A percentile compares a stretch with the other conserved stretches of the same genome.
phyloP scores from a whole-genome alignment of 2,329 filamentous ascomycete species.

The Microsporum ferrugineum region DNA sequence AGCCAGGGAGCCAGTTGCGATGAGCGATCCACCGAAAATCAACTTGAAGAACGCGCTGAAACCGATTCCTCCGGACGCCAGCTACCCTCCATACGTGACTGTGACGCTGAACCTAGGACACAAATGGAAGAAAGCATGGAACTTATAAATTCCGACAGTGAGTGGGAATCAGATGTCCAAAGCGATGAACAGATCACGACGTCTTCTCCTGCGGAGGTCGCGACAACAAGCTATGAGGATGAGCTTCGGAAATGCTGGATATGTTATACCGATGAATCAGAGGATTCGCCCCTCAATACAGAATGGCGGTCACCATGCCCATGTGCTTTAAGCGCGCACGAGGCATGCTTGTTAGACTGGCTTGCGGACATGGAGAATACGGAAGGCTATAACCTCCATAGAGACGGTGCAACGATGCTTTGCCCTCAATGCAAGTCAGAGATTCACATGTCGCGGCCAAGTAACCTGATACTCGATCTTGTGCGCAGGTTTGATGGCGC shows the following conservation, averaged over 20 bases:
- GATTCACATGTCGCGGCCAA: slow-evolving; percentile 64
- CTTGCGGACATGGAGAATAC: slow-evolving; percentile 74
- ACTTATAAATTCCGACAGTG: not conserved
- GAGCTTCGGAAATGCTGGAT: slow-evolving; percentile 54
- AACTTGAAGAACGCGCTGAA: slow-evolving; percentile 11
- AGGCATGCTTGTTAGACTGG: slow-evolving; percentile 82
- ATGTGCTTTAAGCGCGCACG: slow-evolving; percentile 82
- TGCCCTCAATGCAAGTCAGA: slow-evolving; percentile 84
- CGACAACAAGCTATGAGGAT: slow-evolving; percentile 10
- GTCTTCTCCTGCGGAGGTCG: not conserved
- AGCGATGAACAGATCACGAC: not conserved
- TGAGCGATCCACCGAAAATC: not conserved
- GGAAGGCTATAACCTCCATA: slow-evolving; percentile 39
- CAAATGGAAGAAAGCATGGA: not conserved
- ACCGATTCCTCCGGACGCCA: slow-evolving; percentile 23
- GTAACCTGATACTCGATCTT: slow-evolving; percentile 58
- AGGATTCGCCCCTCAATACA: slow-evolving; percentile 47
- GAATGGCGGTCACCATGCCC: slow-evolving; percentile 82
- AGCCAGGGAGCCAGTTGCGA: not conserved
- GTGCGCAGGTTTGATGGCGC: slow-evolving; percentile 48
- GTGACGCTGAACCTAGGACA: not conserved
- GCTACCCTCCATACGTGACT: not conserved
- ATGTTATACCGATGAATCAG: slow-evolving; percentile 55
- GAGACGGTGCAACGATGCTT: slow-evolving; percentile 49
- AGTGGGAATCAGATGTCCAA: not conserved